Conservation (phyloP, 1,284 basidiomycete species). For the Cryptococcus deneoformans region DNA sequence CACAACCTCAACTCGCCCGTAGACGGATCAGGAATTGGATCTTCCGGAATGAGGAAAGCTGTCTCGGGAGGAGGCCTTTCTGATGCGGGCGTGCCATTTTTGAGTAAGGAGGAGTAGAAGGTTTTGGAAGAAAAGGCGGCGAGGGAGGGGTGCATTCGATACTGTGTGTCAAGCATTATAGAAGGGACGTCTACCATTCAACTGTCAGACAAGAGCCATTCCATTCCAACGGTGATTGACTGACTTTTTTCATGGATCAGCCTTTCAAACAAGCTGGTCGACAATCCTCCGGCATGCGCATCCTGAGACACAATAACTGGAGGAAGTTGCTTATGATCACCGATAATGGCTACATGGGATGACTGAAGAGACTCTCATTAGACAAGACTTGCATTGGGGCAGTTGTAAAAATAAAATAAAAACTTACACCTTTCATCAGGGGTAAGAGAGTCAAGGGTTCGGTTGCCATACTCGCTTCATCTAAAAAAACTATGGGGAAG, state of each 20-base stretch:
- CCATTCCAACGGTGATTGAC: constrained; percentile 33
- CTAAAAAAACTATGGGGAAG: constrained; percentile 89
- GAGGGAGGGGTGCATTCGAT: constrained; percentile 91
- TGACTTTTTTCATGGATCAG: constrained; percentile 72
- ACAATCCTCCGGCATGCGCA: constrained; percentile 67
- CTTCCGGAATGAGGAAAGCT: constrained; percentile 33
- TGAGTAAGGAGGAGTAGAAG: constrained; percentile 71
- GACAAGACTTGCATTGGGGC: not conserved
- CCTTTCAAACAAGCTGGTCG: constrained; percentile 82
- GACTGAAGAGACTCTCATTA: constrained; percentile 52
- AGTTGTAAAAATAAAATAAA: not conserved
- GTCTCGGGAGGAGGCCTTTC: constrained; percentile 55
- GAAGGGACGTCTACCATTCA: constrained; percentile 58
- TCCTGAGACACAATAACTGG: constrained; percentile 76
- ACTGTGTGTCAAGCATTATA: constrained; percentile 87
- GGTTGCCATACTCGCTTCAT: constrained; percentile 94
- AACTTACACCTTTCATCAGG: constrained; percentile 81
- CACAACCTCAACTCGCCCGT: constrained; percentile 1
- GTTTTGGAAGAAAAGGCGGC: constrained; percentile 78
- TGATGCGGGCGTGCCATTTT: constrained; percentile 67
- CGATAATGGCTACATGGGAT: constrained; percentile 80
- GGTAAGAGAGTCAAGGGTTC: constrained; percentile 84
- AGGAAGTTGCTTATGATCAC: constrained; percentile 95
- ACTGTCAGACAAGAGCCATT: not conserved
- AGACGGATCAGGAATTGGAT: not conserved